Evolutionary conservation across 805 yeast species (phyloP), one percentile per base, ranked within the genome.

Genomic region (Candida xyloterini): DNA sequence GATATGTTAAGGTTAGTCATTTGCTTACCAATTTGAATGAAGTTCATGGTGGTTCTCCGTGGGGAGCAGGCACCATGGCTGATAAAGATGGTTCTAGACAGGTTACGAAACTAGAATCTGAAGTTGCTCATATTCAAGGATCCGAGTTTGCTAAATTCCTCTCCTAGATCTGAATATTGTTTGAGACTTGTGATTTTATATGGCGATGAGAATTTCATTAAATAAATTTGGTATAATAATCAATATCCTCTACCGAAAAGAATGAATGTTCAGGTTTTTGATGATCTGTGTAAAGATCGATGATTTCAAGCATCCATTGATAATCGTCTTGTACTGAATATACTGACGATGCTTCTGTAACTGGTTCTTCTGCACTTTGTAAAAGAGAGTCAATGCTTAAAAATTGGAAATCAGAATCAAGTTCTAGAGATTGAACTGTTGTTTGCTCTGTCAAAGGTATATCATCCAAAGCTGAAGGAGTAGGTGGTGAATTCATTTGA

Each of bases 41-140:
- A 66, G 71, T 78, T 35, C 95, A 83, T 59, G 95, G 95, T 49
- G 85, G 84, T 40, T 76, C 89, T 15, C 77, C 95, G 32, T 87
- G 89, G 88, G 95, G 95, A 60, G 84, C 95, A 24, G 95, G 95
- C 51, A 67, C 85, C 27, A 69, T 73, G 55, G 89, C 95, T 22
- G 85, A 79, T 35, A 69, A 73, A 36, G 91, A 83, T 57, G 95
- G 95, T 35, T 74, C 84, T 7, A 78, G 95, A 68, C 67, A 69
- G 52, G 83, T 88, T 24, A 53, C 79, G 30, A 72, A 67, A 14
- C 66, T 82, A 42, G 95, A 87, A 63, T 65, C 73, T 59, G 71
- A 73, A 52, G 60, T 85, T 44, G 91, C 88, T 18, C 56, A 58
- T 33, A 66, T 65, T 43, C 95, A 87, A 68, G 96, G 95, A 58